Percentiles rank a stretch among this genome's conserved stretches.
These are phyloP conservation scores for Abrus precatorius DNA, from an alignment of 306 rosid species.

Conservation along the genomic window DNA sequence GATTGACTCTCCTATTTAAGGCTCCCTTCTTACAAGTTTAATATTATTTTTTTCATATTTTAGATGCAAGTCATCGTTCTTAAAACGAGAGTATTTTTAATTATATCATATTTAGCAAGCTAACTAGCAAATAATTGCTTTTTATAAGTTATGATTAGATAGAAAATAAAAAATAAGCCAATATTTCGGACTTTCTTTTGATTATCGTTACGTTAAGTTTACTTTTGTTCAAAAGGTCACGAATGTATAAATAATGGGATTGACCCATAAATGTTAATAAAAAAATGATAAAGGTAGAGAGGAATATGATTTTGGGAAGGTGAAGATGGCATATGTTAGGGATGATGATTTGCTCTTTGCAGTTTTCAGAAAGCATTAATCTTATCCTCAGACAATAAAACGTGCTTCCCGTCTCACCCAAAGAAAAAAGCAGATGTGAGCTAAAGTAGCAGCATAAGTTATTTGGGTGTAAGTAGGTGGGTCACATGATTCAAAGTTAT, in stretches of 20 bases:
- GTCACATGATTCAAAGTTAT: slow-evolving; percentile 52
- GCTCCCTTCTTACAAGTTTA: too few species aligned
- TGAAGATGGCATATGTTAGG: slow-evolving; percentile 19
- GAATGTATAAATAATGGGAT: slow-evolving; percentile 15
- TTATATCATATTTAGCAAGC: too few species aligned
- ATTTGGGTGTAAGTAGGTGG: slow-evolving; percentile 25
- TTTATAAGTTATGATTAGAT: not conserved
- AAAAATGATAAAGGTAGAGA: not conserved
- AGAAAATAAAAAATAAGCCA: slow-evolving; percentile 1
- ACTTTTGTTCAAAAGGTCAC: slow-evolving; percentile 38
- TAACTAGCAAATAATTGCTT: not conserved
- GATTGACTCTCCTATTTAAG: too few species aligned
- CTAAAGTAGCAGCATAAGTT: slow-evolving; percentile 26
- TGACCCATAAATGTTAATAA: not conserved
- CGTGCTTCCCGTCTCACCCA: slow-evolving; percentile 29
- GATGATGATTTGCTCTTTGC: slow-evolving; percentile 17
- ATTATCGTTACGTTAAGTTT: slow-evolving; percentile 36
- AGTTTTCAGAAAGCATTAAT: slow-evolving; percentile 9
- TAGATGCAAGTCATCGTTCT: too few species aligned
- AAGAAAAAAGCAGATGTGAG: slow-evolving; percentile 16
- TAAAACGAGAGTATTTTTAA: too few species aligned
- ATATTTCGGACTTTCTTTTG: slow-evolving; percentile 7
- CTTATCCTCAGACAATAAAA: slow-evolving; percentile 36
- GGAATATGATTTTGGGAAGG: slow-evolving; percentile 15
- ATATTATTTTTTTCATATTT: too few species aligned